Conservation (phyloP, 441 rosid species). For the Cnidoscolus chayamansa region DNA sequence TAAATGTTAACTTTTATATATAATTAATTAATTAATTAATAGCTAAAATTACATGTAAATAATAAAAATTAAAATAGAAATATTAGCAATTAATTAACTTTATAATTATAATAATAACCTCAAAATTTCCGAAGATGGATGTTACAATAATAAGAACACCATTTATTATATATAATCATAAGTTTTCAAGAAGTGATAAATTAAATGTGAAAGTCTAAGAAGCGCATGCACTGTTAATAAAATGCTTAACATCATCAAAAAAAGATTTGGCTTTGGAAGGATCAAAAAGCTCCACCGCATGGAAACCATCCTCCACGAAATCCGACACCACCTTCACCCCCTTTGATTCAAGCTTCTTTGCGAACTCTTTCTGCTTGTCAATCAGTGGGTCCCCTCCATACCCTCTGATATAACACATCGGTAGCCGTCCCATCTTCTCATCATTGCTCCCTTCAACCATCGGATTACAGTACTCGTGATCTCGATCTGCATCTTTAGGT, state of each 20-base stretch:
- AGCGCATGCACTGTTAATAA: constrained; percentile 26
- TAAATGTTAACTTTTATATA: no score
- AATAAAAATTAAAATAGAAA: no score
- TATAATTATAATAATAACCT: no score
- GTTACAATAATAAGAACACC: no score
- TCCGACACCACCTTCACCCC: constrained; percentile 50
- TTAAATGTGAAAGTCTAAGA: no score
- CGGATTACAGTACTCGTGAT: constrained; percentile 71
- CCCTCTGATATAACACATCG: constrained; percentile 44
- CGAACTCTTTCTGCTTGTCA: constrained; percentile 61
- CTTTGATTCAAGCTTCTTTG: constrained; percentile 41
- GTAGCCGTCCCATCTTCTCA: constrained; percentile 47
- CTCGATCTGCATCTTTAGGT: constrained; percentile 60
- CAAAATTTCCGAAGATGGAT: no score
- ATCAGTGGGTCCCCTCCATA: constrained; percentile 65
- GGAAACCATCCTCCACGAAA: constrained; percentile 53
- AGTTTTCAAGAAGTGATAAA: no score
- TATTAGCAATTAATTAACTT: no score
- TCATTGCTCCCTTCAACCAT: constrained; percentile 24
- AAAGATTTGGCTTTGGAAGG: constrained; percentile 38
- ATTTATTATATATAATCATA: no score
- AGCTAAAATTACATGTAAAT: no score
- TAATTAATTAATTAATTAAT: no score
- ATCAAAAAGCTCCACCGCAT: constrained; percentile 64
- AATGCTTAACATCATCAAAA: constrained; percentile 30